Evolutionary conservation across 106 monocot species (phyloP), one percentile per base, ranked within the genome.

Genomic region (Ottelia alismoides): DNA sequence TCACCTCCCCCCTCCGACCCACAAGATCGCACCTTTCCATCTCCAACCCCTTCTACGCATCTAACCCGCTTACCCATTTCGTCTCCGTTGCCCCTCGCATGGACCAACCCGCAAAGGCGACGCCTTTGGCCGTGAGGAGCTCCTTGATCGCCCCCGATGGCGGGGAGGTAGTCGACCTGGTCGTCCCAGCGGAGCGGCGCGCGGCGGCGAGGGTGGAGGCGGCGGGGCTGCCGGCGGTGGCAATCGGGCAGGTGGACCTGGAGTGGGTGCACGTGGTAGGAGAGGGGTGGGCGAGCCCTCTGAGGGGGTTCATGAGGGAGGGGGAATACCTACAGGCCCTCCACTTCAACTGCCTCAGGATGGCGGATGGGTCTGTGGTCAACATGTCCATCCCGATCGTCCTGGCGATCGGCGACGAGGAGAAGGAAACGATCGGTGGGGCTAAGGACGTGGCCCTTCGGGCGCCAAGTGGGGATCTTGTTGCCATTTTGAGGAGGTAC

Each of bases 381-480:
- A 91, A 91, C 60, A 91, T 91, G 90, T 91, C 90, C 20, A 50
- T 91, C 30, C 90, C 90, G 18, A 81, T 91, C 70, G 90, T 84
- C 0, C 84, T 91, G 11, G 80, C 90, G 1, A 67, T 91, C 24
- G 61, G 53, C 27, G 84, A 84, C 30, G 40, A 48, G 2, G 66
- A 72, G 0, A 84, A 81, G 78, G 77, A 72, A 28, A 49, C 57
- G 21, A 78, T 91, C 50, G 81, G 78, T 14, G 57, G 2, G 0
- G 50, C 62, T 1, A 48, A 32, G 1, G 75, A 78, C 27, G 84
- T 91, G 27, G 69, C 84, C 2, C 73, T 91, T 18, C 32, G 53
- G 10, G 77, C 72, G 1, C 84, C 81, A 16, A 11, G 19, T 35
- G 84, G 84, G 24, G 69, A 68, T 20, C 29, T 73, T 24, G 66